Evolutionary conservation across 1,284 basidiomycete genomes (phyloP).

Genomic region (Trichosporon asahii): DNA sequence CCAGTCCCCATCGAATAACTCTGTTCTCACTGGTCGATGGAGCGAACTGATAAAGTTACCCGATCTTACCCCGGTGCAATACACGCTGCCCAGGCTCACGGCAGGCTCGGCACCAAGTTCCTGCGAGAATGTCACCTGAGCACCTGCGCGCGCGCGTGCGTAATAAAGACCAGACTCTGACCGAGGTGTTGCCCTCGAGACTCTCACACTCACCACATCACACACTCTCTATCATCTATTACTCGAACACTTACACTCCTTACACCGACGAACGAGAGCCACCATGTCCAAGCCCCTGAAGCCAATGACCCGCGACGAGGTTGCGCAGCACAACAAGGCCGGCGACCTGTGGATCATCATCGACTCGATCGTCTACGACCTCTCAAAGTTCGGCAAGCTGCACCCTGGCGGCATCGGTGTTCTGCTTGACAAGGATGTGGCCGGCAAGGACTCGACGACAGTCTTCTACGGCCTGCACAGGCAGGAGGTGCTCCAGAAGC

Average conservation of each 20-base stretch:
- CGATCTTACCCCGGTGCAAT: not conserved
- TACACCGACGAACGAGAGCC: not conserved
- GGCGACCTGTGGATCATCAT: conserved; percentile 78
- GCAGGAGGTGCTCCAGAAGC: conserved; percentile 69
- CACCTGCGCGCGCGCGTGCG: not conserved
- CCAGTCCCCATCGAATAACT: not conserved
- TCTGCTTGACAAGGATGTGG: conserved; percentile 67
- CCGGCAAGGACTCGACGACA: conserved; percentile 76
- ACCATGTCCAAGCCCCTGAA: conserved; percentile 31
- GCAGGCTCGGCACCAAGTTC: not conserved
- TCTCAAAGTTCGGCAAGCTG: conserved; percentile 69
- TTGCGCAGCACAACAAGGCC: conserved; percentile 64
- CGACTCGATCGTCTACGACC: conserved; percentile 75
- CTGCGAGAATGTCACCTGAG: not conserved
- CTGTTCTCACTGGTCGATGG: not conserved
- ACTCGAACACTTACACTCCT: not conserved
- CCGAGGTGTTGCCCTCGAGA: not conserved
- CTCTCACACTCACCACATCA: not conserved
- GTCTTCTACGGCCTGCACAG: conserved; percentile 80
- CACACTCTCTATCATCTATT: not conserved
- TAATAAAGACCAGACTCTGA: not conserved
- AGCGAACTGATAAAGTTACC: not conserved
- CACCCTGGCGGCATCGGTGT: conserved; percentile 79
- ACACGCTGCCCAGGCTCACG: conserved; percentile 1
- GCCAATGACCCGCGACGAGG: conserved; percentile 49